Evolutionary conservation across 2,329 filamentous ascomycete genomes (phyloP), one percentile per base, ranked within the genome.

Genomic region (Thyridium curvatum): DNA sequence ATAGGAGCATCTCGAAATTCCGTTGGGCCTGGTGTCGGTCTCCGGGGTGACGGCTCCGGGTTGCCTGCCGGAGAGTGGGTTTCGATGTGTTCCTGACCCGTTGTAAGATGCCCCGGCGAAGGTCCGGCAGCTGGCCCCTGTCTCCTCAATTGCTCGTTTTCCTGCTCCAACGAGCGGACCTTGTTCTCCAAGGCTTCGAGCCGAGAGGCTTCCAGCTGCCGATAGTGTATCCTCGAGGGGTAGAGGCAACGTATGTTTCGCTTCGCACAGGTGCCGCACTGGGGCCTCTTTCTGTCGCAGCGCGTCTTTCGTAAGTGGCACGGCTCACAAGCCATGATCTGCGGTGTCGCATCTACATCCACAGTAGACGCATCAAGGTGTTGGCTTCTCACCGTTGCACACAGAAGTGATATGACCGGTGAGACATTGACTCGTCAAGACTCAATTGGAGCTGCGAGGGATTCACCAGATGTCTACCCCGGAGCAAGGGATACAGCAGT

Each of bases 291-390:
- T 2, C 40, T 18, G 36, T 48, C 46, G 36, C 46, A 48, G 6
- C 41, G 37, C 4, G 43, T 46, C 40, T 48, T 48, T 12, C 46
- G 44, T 5, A 33, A 12, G 29, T 46, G 41, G 35, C 46, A 48
- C 2, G 41, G 36, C n/a, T 46, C 46, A 26, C 46, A 48, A 8
- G 46, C 46, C 33, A 26, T 26, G 21, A 10, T 10, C 10, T 26
- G 6, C 21, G 6, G 6, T 26, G 10, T 26, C 39, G 43, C 39
- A 41, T 47, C 34, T 10, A 34, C 12, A n/a, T 37, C 21, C 4
- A 38, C 35, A 17, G 38, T 38, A 6, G 21, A 6, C 21, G 21
- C 21, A 26, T 26, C 21, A 26, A 26, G 6, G 21, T 26, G 21
- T 26, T 26, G 21, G 10, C 21, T 26, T 26, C 10, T 26, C 21